Conservation (phyloP, 2,329 filamentous ascomycete genomes). For the Alternaria sp. region DNA sequence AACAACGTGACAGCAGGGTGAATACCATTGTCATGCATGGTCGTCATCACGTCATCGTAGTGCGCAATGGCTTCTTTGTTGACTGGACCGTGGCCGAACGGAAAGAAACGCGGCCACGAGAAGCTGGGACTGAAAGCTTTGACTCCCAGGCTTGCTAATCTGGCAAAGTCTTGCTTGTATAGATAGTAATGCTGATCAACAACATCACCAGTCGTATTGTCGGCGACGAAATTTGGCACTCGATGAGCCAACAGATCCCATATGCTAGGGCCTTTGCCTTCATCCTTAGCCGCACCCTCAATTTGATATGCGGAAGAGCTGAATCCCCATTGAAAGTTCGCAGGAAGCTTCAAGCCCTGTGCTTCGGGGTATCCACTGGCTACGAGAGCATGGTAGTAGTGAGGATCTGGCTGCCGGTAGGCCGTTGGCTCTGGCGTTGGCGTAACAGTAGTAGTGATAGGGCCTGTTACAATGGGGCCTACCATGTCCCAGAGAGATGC, state of each 20-base stretch:
- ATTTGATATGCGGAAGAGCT: constrained; percentile 55
- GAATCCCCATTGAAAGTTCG: constrained; percentile 55
- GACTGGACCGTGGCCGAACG: constrained; percentile 50
- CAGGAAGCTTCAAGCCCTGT: constrained; percentile 51
- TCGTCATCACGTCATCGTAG: constrained; percentile 53
- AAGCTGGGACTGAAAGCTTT: constrained; percentile 49
- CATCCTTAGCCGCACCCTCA: constrained; percentile 55
- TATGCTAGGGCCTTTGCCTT: constrained; percentile 56
- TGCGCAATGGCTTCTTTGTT: constrained; percentile 49
- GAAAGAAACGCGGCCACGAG: constrained; percentile 53
- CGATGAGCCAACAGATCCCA: constrained; percentile 57
- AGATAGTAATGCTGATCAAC: constrained; percentile 55
- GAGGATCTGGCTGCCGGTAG: constrained; percentile 51
- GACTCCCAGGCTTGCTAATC: constrained; percentile 46
- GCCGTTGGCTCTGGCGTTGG: constrained; percentile 56
- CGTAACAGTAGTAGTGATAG: constrained; percentile 54
- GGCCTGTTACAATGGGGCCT: constrained; percentile 54
- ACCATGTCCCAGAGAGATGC: constrained; percentile 58
- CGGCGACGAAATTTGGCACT: constrained; percentile 52
- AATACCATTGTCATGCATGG: constrained; percentile 49
- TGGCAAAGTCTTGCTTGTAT: constrained; percentile 56
- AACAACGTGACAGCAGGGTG: constrained; percentile 52
- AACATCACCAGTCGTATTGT: constrained; percentile 55
- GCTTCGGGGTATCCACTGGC: constrained; percentile 46
- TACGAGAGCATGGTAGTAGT: constrained; percentile 56